Evolutionary conservation across 768 basidiomycete species (phyloP), one percentile per base, ranked within the genome.

Genomic region (Cytidiella melzeri): DNA sequence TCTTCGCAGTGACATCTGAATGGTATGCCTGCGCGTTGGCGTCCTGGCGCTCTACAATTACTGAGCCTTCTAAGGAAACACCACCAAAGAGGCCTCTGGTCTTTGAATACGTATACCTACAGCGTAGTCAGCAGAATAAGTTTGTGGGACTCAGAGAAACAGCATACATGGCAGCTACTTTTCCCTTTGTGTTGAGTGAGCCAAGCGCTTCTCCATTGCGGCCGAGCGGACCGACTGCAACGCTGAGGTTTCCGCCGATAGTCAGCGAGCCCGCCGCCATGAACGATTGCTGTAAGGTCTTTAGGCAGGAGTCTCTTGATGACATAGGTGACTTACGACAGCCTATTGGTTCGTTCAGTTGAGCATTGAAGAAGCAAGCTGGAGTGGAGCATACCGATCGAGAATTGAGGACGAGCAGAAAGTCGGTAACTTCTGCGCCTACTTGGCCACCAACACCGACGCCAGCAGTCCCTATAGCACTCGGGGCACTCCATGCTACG

Each of bases 51-150:
- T 96, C 95, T 13, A 96, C 76, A 51, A 98, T 93, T 44, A 96
- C 83, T 1, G 87, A 89, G 11, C 92, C 92, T 69, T 90, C 87
- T 10, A 90, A 64, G 15, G 89, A 92, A 10, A 96, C 74, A 4
- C 95, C 95, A 25, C 95, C 94, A 53, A 96, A 97, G 3, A 97
- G 76, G 19, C 95, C 95, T 47, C 88, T 81, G 1, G 93, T 93
- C 65, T 94, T 95, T 6, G 85, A 87, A 61, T 92, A 92, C 61
- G 84, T 88, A 65, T 92, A 91, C 84, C 86, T 88, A 60, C 49
- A 27, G 34, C 39, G 53, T 20, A 42, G 44, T 47, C 45, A 18
- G 43, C 30, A 39, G 36, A 36, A 23, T 27, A 41, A 27, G 19
- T 27, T 38, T 26, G 27, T 18, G 23, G 2, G 25, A 12, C 12